Evolutionary conservation across 2,329 filamentous ascomycete genomes (phyloP).

Genomic region (Nigrograna mackinnonii): DNA sequence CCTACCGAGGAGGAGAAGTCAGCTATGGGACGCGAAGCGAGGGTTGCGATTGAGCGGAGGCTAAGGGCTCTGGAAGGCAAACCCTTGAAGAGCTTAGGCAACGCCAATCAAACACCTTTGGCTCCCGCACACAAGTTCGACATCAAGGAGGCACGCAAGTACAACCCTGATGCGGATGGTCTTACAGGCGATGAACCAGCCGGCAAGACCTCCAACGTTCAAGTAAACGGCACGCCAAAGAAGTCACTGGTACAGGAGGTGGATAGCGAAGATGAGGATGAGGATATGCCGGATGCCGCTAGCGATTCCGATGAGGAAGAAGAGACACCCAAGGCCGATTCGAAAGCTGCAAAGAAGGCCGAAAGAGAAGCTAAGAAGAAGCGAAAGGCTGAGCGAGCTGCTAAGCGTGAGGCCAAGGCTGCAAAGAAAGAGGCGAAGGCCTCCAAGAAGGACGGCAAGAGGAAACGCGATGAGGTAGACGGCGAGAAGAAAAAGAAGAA

Average conservation of each 20-base stretch:
- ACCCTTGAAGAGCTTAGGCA: conserved; percentile 77
- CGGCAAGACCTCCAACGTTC: conserved; percentile 55
- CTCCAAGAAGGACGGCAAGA: conserved; percentile 58
- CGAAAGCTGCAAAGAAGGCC: conserved; percentile 45
- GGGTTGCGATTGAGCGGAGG: conserved; percentile 75
- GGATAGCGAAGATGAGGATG: conserved; percentile 17
- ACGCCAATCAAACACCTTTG: conserved; percentile 48
- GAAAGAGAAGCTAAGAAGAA: conserved; percentile 50
- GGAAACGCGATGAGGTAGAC: conserved; percentile 48
- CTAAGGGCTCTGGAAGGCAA: conserved; percentile 86
- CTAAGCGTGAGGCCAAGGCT: conserved; percentile 41
- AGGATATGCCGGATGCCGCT: conserved; percentile 39
- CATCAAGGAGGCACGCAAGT: conserved; percentile 89
- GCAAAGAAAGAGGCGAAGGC: conserved; percentile 59
- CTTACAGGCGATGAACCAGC: conserved; percentile 70
- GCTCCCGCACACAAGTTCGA: conserved; percentile 74
- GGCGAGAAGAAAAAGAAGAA: conserved; percentile 66
- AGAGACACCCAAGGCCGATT: conserved; percentile 24
- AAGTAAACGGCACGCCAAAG: conserved; percentile 45
- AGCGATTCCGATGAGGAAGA: conserved; percentile 39
- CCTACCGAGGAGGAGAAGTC: conserved; percentile 88
- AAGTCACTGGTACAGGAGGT: conserved; percentile 37
- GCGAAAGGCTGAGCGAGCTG: conserved; percentile 40
- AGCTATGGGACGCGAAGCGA: conserved; percentile 73
- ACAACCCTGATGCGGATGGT: conserved; percentile 93